Evolutionary conservation across 495 filamentous ascomycete genomes (phyloP).

Genomic region (Hypomontagnella monticulosa): DNA sequence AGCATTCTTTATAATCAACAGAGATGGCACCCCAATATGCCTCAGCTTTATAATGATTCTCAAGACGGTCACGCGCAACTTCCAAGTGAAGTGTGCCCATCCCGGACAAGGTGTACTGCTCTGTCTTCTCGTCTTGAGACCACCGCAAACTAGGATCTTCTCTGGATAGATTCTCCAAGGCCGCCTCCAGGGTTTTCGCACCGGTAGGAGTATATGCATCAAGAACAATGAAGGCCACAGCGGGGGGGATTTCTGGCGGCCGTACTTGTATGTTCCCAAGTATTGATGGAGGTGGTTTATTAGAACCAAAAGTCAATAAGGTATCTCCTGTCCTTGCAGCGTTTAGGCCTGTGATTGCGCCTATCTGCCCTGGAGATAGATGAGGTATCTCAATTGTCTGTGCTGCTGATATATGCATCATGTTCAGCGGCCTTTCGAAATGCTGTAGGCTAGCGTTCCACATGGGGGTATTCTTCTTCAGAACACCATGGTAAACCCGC

Average conservation of each 20-base stretch:
- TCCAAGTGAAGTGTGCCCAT: conserved; percentile 99
- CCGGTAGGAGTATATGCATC: conserved; percentile 84
- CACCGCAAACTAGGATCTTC: conserved; percentile 96
- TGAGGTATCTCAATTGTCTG: conserved; percentile 84
- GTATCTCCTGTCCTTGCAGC: conserved; percentile 93
- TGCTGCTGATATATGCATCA: conserved; percentile 92
- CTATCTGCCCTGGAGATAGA: conserved; percentile 88
- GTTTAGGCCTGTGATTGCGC: conserved; percentile 93
- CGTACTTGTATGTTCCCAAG: conserved; percentile 82
- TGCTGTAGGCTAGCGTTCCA: conserved; percentile 89
- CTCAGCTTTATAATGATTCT: conserved; percentile 89
- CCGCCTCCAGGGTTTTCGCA: conserved; percentile 79
- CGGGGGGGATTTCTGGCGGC: conserved; percentile 88
- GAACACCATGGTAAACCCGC: conserved; percentile 85
- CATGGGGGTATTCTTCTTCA: conserved; percentile 75
- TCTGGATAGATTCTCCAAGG: conserved; percentile 77
- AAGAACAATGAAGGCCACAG: conserved; percentile 93
- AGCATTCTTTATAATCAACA: conserved; percentile 90
- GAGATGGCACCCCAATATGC: conserved; percentile 92
- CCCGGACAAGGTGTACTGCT: conserved; percentile 89
- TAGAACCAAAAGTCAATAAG: conserved; percentile 74
- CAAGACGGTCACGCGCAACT: conserved; percentile 86
- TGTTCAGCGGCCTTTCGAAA: conserved; percentile 81
- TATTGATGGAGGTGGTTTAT: conserved; percentile 63
- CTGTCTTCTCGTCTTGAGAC: conserved; percentile 85